Evolutionary conservation across 306 rosid genomes (phyloP).

Genomic region (Rubus parviflorus): DNA sequence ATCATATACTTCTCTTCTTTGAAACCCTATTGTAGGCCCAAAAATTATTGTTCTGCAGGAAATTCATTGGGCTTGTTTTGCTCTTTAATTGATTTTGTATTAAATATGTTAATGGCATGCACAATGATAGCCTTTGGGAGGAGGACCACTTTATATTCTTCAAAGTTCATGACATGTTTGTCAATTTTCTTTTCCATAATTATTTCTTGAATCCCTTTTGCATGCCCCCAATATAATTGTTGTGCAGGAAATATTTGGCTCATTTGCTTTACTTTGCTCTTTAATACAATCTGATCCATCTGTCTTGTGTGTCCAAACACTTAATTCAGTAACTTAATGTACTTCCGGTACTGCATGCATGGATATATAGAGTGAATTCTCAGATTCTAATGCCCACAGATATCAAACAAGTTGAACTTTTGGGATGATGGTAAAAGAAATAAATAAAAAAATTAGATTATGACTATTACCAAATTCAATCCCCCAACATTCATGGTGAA

Average conservation of each 20-base stretch:
- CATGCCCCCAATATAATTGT: slow-evolving; percentile 11
- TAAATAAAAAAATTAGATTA: background rate
- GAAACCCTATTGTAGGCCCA: background rate
- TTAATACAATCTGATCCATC: background rate
- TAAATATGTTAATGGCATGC: background rate
- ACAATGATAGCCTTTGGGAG: background rate
- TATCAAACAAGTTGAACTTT: background rate
- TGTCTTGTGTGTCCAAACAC: background rate
- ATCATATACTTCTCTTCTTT: background rate
- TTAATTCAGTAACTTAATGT: slow-evolving; percentile 1
- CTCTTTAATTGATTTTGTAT: background rate
- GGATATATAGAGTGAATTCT: background rate
- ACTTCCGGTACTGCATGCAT: background rate
- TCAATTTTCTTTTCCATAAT: background rate
- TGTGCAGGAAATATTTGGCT: slow-evolving; percentile 6
- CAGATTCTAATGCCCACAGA: background rate
- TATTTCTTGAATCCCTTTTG: slow-evolving; percentile 12
- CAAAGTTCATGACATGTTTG: background rate
- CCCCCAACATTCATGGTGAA: background rate
- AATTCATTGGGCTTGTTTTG: background rate
- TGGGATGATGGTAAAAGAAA: background rate
- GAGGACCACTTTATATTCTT: background rate
- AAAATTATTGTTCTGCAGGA: background rate
- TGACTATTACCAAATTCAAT: background rate
- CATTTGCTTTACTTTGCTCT: background rate